Evolutionary conservation across 371 early-diverging fungal species (phyloP), one percentile per base, ranked within the genome.

Genomic region (Mucor plumbeus): DNA sequence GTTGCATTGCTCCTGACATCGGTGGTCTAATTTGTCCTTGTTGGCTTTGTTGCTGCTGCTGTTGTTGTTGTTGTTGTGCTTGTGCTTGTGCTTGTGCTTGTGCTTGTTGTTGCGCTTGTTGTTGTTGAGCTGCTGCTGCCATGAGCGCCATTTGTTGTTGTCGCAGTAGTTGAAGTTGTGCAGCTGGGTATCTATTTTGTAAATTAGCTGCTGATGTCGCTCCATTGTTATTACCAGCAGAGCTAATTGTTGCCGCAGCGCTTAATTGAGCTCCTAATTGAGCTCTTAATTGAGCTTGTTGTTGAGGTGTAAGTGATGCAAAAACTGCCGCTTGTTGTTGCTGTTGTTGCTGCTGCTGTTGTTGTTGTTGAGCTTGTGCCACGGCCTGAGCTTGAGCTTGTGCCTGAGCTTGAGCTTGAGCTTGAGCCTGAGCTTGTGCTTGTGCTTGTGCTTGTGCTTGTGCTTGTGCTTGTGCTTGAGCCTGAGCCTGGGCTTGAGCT

Each of bases 161-260:
- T 61, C 84, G 78, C 13, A 79, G 60, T 53, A 82, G 72, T 13
- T 81, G 82, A 44, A 81, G 69, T 64, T 83, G 86, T 31, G 85
- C 78, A 70, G 82, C 67, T 67, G 85, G 78, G 74, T 71, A 78
- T 76, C 82, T 63, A 67, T 73, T 68, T 53, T 71, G 63, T 61
- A 70, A 34, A 57, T 44, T 60, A 58, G 76, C 59, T 36, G 33
- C 44, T 54, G 31, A 14, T 38, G 14, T 36, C 7, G 34, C 56
- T 15, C 57, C 36, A 68, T 73, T 64, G 19, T 15, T 41, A 71
- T 73, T 63, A 58, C 69, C 54, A 67, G 70, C 34, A 63, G 53
- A 19, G 53, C 72, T 47, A 48, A 65, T 31, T 5, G 53, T 21
- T 53, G 53, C 26, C 9, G 21, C 53, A 63, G 58, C 56, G 38